Base-by-base conservation (phyloP, 805 yeast species). In the Sungouiozyma intestinalis region DNA sequence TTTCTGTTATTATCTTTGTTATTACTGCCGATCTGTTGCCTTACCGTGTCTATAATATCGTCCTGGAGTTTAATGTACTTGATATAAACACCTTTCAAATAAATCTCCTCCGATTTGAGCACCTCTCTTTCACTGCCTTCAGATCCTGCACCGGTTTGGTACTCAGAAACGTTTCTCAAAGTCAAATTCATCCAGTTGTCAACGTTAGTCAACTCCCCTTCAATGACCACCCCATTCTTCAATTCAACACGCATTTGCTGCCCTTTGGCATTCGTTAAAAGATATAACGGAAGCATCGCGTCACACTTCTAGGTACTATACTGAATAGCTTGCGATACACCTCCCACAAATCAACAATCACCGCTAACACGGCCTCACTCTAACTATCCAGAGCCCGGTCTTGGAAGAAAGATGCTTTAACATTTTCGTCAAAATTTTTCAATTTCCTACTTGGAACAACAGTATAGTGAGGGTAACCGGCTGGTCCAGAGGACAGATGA, bases 161-260 rank as follows among this genome's bases (percentile, higher is more conserved):
- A 48, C 45, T 55, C 55, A 17, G 79, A 74, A 14, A 81, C 97
- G 48, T 87, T 79, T 29, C 71, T 71, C 41, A 92, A 69, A 1
- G 95, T 84, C 49, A 92, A 69, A 62, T 92, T 92, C 99, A 92
- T 92, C 87, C 94, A 85, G 33, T 85, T 79, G 61, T 92, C 99
- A 53, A 95, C 86, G 56, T 85, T 83, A 43, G 77, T 76, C 45
- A 92, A 69, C 43, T 74, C 75, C 40, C 99, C 99, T 55, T 81
- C 82, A 39, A 88, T 69, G 8, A 90, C 79, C 55, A 85, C 96
- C 29, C 97, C 96, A 43, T 82, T 79, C 62, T 92, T 92, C 57
- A 92, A 74, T 62, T 90, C 98, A 39, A 92, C 85, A 55, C 82
- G 72, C 55, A 92, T 73, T 33, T 87, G 83, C 56, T 85, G 88